Evolutionary conservation across 225 moss, liverwort and hornwort genomes (phyloP), one percentile per base, ranked within the genome.

Genomic region (Neckera pumila): DNA sequence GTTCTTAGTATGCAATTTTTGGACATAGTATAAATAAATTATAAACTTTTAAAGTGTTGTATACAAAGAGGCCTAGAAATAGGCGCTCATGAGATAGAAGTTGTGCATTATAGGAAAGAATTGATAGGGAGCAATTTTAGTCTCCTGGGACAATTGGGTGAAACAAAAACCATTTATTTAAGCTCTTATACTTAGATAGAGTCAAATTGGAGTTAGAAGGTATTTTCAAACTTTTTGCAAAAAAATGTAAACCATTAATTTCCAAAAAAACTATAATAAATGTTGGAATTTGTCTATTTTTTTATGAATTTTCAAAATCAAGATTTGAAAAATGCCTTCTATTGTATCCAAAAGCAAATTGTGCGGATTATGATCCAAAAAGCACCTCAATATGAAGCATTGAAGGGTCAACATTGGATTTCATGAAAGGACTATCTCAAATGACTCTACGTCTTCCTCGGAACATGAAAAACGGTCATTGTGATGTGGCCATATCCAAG

Each of bases 361-460:
- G 5, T 75, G 1, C 0, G 0, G 4, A 56, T 0, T 3, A 1
- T n/a, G 10, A 56, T 36, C 4, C 1, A 16, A n/a, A 7, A 78
- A 1, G 38, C 16, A 76, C 53, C 0, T 78, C 17, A 10, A 38
- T 38, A 17, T 26, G 7, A 38, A 6, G 17, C n/a, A n/a, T 11
- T 80, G 20, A 80, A 59, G 13, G 20, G 4, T 42, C 59, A 42
- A 42, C 28, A 30, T 9, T 42, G 2, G 7, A 2, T 28, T 58
- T 59, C 0, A 6, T 38, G 17, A 78, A 78, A 38, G 2, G 38
- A 57, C 6, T 7, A 57, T n/a, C 9, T 36, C 4, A 23, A 14
- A 6, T 6, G 3, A 53, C 12, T 54, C 9, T 36, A 15, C 0
- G 2, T 4, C 36, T 54, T 77, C n/a, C 1, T 76, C 0, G 0